phyloP scores from a whole-genome alignment of 768 basidiomycete genomes.

The Kwoniella mangroviensis region DNA sequence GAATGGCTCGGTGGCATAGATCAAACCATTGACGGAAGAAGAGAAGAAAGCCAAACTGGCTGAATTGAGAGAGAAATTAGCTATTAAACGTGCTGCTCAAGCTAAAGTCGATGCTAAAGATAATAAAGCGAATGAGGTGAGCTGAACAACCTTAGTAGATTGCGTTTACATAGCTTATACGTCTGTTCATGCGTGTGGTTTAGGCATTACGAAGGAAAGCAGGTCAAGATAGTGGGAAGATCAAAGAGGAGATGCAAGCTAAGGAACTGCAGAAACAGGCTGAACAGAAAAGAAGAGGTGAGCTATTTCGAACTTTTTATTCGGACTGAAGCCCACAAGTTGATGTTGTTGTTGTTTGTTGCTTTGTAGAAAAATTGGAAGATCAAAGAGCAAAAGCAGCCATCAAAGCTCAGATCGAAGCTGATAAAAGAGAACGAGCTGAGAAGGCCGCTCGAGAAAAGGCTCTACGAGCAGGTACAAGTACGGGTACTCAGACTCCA shows the following conservation, averaged over 20 bases:
- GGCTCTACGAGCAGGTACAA: constrained; percentile 78
- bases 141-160: constrained; percentile 4
- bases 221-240: constrained; percentile 73
- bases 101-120: constrained; percentile 75
- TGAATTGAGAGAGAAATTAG: constrained; percentile 79
- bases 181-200: too few species aligned
- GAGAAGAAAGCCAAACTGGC: constrained; percentile 81
- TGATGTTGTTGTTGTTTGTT: constrained; percentile 7
- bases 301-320: constrained; percentile 13
- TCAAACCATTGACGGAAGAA: constrained; percentile 93
- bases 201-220: constrained; percentile 82
- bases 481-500: constrained; percentile 58
- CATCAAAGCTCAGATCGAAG: constrained; percentile 91
- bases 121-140: constrained; percentile 57
- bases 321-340: not conserved
- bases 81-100: constrained; percentile 75
- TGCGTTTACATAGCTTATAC: not conserved
- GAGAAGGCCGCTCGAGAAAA: constrained; percentile 89
- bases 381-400: constrained; percentile 84
- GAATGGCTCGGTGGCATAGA: constrained; percentile 59
- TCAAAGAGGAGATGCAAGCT: constrained; percentile 74
- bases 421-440: constrained; percentile 85
- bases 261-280: constrained; percentile 66
- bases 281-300: constrained; percentile 78
- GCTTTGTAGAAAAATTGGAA: constrained; percentile 75